phyloP scores from a whole-genome alignment of 2,329 filamentous ascomycete species.

The Cladosporium sphaerospermum region DNA sequence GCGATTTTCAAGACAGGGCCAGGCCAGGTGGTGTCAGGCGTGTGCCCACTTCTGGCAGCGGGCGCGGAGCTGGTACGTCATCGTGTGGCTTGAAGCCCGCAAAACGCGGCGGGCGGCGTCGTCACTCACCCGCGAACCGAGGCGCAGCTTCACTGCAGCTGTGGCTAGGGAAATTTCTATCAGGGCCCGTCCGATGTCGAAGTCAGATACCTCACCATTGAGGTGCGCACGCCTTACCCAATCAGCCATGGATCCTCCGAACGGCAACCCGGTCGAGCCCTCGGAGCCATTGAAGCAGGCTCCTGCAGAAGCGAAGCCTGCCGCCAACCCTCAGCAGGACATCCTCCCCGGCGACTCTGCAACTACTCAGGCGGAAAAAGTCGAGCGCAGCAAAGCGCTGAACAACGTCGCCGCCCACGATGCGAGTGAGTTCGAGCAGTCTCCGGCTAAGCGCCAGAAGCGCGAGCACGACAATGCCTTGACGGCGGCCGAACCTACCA shows the following conservation, averaged over 20 bases:
- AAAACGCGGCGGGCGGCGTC: no score
- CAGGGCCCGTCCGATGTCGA: no score
- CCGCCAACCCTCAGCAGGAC: conserved; percentile 29
- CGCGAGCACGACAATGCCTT: conserved; percentile 25
- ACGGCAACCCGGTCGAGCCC: conserved; percentile 22
- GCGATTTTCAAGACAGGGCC: not conserved
- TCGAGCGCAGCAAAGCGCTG: conserved; percentile 29
- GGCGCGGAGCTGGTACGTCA: not conserved
- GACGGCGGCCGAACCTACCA: conserved; percentile 25
- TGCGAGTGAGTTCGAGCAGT: conserved; percentile 27
- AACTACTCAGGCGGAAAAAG: conserved; percentile 36
- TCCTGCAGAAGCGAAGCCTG: conserved; percentile 17
- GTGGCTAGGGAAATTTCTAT: no score
- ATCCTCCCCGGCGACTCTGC: conserved; percentile 32
- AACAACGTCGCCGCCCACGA: conserved; percentile 13
- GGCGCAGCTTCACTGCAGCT: no score
- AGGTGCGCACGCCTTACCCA: no score
- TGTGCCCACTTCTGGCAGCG: not conserved
- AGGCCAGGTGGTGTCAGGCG: no score
- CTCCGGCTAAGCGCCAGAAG: conserved; percentile 35
- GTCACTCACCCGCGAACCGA: no score
- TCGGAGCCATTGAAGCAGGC: conserved; percentile 19
- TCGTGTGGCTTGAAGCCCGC: not conserved
- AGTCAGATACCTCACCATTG: no score
- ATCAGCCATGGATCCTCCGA: not conserved